Conservation (phyloP, 2,329 filamentous ascomycete genomes). For the Dactylonectria macrodidyma region DNA sequence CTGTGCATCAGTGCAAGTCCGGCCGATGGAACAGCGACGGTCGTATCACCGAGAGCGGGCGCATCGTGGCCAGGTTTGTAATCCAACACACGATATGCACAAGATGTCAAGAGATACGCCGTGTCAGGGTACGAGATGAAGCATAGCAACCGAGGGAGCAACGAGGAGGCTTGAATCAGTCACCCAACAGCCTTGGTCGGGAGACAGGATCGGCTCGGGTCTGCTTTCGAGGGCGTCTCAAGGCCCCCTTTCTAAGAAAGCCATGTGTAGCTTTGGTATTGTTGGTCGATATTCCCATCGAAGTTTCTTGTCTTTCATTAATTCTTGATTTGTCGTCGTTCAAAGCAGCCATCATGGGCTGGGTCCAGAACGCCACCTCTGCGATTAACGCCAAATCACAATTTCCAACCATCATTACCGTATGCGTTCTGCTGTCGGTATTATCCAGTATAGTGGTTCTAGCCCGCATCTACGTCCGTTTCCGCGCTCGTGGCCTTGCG, state of each 20-base stretch:
- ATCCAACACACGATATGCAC: background rate
- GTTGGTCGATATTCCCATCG: background rate
- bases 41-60: background rate
- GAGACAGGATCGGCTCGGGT: background rate
- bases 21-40: background rate
- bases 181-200: background rate
- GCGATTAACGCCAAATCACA: conserved; percentile 63
- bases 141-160: background rate
- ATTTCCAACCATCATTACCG: conserved; percentile 63
- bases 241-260: background rate
- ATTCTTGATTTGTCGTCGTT: background rate
- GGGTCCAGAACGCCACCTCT: conserved; percentile 65
- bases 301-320: background rate
- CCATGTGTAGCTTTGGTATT: background rate
- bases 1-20: background rate
- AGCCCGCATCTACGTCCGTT: conserved; percentile 59
- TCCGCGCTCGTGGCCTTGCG: conserved; percentile 59
- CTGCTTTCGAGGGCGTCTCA: background rate
- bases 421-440: conserved; percentile 61
- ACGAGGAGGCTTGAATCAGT: background rate
- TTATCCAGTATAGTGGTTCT: conserved; percentile 60
- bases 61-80: background rate
- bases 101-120: background rate
- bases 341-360: conserved; percentile 57
- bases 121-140: background rate